phyloP scores from a whole-genome alignment of 345 rosid species.

The Citrus sp. region DNA sequence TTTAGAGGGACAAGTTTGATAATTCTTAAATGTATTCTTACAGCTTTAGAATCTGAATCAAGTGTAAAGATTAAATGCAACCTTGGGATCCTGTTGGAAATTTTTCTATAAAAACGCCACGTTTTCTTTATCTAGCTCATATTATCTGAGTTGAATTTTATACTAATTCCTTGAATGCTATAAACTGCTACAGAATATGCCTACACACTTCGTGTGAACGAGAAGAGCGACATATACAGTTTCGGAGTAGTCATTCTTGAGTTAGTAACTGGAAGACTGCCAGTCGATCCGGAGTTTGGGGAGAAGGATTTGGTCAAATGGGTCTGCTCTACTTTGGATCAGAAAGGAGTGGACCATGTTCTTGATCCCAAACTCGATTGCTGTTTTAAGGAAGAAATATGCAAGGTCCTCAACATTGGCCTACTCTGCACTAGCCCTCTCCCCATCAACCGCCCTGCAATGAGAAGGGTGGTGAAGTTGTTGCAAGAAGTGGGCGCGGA shows the following conservation, averaged over 20 bases:
- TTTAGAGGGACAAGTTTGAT: not conserved
- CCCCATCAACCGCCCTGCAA: constrained; percentile 91
- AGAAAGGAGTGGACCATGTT: constrained; percentile 77
- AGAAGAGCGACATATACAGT: constrained; percentile 98
- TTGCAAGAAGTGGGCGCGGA: constrained; percentile 71
- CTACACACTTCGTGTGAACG: constrained; percentile 94
- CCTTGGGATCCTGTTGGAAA: not conserved
- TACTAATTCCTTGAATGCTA: not conserved
- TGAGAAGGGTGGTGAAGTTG: constrained; percentile 93
- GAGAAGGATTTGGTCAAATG: constrained; percentile 94
- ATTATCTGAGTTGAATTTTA: not conserved
- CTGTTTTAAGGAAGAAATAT: constrained; percentile 81
- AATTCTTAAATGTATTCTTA: not conserved
- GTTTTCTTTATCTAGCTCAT: not conserved
- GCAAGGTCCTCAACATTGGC: constrained; percentile 82
- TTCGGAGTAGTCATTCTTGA: constrained; percentile 94
- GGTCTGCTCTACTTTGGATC: constrained; percentile 75
- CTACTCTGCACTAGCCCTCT: constrained; percentile 83
- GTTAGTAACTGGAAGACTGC: constrained; percentile 79
- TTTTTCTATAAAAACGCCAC: not conserved
- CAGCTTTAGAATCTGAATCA: not conserved
- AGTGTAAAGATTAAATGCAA: not conserved
- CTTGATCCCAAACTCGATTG: constrained; percentile 76
- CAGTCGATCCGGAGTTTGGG: constrained; percentile 80
- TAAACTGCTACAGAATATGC: constrained; percentile 73